These are phyloP conservation scores for Pichia sp. DNA, from an alignment of 1,139 yeast genomes.

Conservation along the genomic window DNA sequence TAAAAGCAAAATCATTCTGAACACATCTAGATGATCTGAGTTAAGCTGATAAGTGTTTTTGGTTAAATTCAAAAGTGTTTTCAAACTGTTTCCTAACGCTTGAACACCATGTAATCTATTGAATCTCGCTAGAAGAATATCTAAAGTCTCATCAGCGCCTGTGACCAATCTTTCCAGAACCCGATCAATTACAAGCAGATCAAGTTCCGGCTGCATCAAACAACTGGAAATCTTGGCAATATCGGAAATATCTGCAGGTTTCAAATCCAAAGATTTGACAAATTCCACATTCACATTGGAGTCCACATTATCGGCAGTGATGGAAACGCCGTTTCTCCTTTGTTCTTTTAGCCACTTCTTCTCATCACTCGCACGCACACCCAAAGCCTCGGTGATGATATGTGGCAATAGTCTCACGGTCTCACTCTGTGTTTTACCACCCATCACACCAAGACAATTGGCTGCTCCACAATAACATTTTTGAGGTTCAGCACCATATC, in stretches of 20 bases:
- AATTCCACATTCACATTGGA: conserved; percentile 55
- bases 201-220: conserved; percentile 63
- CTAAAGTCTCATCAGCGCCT: conserved; percentile 41
- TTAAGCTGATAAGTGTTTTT: conserved; percentile 19
- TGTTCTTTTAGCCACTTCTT: conserved; percentile 58
- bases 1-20: conserved; percentile 44
- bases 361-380: conserved; percentile 58
- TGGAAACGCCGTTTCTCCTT: conserved; percentile 36
- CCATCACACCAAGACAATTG: conserved; percentile 87
- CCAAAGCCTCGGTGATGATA: conserved; percentile 76
- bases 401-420: conserved; percentile 81
- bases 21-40: conserved; percentile 30
- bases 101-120: conserved; percentile 84
- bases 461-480: conserved; percentile 92
- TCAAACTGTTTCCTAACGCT: conserved; percentile 56
- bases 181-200: conserved; percentile 54
- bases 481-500: conserved; percentile 93
- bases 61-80: conserved; percentile 26
- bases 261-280: conserved; percentile 49
- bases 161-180: conserved; percentile 53
- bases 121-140: conserved; percentile 47
- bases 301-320: conserved; percentile 49
- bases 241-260: conserved; percentile 46
- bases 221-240: conserved; percentile 79
- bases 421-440: conserved; percentile 95